Evolutionary conservation across 1,139 yeast genomes (phyloP).

Genomic region (Debaryomycetaceae sp.): DNA sequence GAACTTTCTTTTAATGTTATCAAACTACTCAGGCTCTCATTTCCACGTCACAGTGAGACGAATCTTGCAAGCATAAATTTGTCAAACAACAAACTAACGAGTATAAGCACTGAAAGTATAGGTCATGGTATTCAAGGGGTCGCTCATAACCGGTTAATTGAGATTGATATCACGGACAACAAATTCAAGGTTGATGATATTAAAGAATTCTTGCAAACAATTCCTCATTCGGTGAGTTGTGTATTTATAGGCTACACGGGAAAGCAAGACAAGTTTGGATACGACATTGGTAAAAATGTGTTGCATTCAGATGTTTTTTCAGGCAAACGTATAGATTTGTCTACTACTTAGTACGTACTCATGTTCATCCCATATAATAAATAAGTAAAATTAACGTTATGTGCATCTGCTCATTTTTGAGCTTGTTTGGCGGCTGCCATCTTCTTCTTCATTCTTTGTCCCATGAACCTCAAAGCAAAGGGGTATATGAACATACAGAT

Average conservation of each 20-base stretch:
- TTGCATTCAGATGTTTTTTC: slow-evolving; percentile 10
- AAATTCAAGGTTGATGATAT: slow-evolving; percentile 7
- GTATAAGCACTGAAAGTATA: slow-evolving; percentile 10
- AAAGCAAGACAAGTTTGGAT: slow-evolving; percentile 20
- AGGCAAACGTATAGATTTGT: slow-evolving; percentile 16
- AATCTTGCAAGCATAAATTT: slow-evolving; percentile 14
- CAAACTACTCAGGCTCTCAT: slow-evolving; percentile 7
- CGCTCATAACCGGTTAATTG: slow-evolving; percentile 14
- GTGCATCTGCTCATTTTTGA: neutral
- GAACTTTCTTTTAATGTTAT: slow-evolving; percentile 17
- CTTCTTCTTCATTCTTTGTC: slow-evolving; percentile 23
- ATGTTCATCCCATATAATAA: neutral
- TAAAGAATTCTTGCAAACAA: slow-evolving; percentile 2
- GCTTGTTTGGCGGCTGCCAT: slow-evolving; percentile 8
- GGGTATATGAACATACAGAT: slow-evolving; percentile 37
- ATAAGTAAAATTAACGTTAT: neutral
- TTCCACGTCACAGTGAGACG: slow-evolving; percentile 10
- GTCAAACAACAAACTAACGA: slow-evolving; percentile 14
- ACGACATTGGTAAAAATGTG: slow-evolving; percentile 19
- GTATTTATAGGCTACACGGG: slow-evolving; percentile 19
- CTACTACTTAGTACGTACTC: neutral
- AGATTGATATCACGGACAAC: slow-evolving; percentile 20
- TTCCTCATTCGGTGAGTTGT: slow-evolving; percentile 12
- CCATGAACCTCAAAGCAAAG: slow-evolving; percentile 29
- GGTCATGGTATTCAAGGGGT: slow-evolving; percentile 11